Percentiles rank a stretch among this genome's conserved stretches.
Evolutionary conservation across 805 yeast species (phyloP).

Genomic region (Saccharomycopsis fermentans): DNA sequence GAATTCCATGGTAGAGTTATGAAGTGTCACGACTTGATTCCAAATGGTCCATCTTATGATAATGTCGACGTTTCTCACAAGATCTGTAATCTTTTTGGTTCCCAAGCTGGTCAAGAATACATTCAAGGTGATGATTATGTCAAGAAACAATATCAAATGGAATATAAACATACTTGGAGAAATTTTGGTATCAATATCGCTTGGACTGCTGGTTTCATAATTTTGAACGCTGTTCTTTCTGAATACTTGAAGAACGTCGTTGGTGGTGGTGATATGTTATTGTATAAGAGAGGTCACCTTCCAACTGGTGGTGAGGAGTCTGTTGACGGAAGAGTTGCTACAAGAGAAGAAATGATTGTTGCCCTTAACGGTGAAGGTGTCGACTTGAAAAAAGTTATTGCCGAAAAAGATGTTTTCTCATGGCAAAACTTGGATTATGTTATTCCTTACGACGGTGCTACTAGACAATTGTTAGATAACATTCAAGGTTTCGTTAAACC

Average conservation of each 20-base stretch:
- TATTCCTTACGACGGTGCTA: slow-evolving; percentile 33
- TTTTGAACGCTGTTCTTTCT: slow-evolving; percentile 27
- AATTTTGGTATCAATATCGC: slow-evolving; percentile 39
- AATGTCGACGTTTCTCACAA: slow-evolving; percentile 29
- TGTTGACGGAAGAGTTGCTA: slow-evolving; percentile 29
- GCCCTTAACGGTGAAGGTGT: slow-evolving; percentile 25
- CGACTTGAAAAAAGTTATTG: slow-evolving; percentile 17
- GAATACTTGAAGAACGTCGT: slow-evolving; percentile 30
- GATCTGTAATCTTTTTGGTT: slow-evolving; percentile 46
- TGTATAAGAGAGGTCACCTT: slow-evolving; percentile 37
- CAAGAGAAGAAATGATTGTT: slow-evolving; percentile 30
- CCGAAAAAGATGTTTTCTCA: slow-evolving; percentile 34
- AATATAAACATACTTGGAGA: slow-evolving; percentile 33
- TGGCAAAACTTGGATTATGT: slow-evolving; percentile 51
- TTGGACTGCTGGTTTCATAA: slow-evolving; percentile 30
- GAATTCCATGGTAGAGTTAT: slow-evolving; percentile 48
- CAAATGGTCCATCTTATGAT: slow-evolving; percentile 46
- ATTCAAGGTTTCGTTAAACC: slow-evolving; percentile 57
- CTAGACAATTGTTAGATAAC: slow-evolving; percentile 23
- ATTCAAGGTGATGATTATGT: slow-evolving; percentile 47
- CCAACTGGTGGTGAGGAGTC: slow-evolving; percentile 25
- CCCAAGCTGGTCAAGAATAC: slow-evolving; percentile 32
- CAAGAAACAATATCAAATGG: slow-evolving; percentile 27
- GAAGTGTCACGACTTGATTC: slow-evolving; percentile 40
- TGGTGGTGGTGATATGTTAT: slow-evolving; percentile 32